Evolutionary conservation across 192 early-diverging fungal species (phyloP), one percentile per base, ranked within the genome.

Genomic region (Coemansia sp.): DNA sequence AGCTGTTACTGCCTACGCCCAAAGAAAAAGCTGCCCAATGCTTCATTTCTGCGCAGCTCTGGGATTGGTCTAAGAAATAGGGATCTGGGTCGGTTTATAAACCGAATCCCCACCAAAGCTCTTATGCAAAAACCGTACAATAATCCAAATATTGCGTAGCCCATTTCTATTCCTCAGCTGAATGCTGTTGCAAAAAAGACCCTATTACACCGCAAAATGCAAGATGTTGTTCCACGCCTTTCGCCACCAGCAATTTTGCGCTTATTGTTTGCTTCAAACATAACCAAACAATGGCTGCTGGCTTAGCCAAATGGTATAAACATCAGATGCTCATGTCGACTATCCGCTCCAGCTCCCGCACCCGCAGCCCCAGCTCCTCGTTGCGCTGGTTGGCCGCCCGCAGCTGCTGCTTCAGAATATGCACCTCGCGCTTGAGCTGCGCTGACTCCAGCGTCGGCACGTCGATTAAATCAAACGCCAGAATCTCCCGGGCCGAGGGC

Each of bases 381-480:
- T 79, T 79, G 15, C 76, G 67, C 66, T 67, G 67, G 55, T 69
- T 70, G 7, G 76, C 76, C 56, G 64, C 12, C 4, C 63, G 43
- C 56, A 79, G 60, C 67, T 79, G 76, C 43, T 70, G 70, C 64
- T 72, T 79, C 29, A 79, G 71, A 25, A 60, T 37, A 49, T 24
- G 17, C 3, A 79, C 76, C 66, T 81, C 78, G 27, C 56, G 62
- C 59, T 63, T 67, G 21, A 81, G 63, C 63, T 75, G 65, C n/a
- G 72, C 78, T 9, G 72, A 81, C 56, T 81, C 78, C 12, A 81
- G 63, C 15, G 78, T 60, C 5, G 79, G 70, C 21, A 84, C 83
- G 1, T 86, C 74, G 54, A 89, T 85, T 51, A 88, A 64, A 62
- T 88, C 90, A 69, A 89, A 87, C 5, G 89, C 82, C 57, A 96